Evolutionary conservation across 257 asterid genomes (phyloP), one percentile per base, ranked within the genome.

Genomic region (Solanum ossicruentum): DNA sequence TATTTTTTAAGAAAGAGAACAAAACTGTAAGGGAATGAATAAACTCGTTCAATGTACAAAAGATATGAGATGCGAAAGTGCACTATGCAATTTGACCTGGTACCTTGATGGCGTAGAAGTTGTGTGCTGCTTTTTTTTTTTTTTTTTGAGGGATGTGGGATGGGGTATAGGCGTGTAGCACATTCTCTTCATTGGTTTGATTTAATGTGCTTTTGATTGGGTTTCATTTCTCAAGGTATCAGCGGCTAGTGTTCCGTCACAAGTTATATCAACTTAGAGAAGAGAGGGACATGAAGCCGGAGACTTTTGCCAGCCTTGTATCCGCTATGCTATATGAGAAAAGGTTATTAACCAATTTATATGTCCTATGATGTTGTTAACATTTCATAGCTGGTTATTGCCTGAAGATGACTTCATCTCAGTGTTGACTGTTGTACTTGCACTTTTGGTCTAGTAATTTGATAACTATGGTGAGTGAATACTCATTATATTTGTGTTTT

Each of bases 241-340:
- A 96, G 71, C 89, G 94, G 51, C 98, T 96, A 58, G 92, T 92
- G 75, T 96, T 96, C 83, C 97, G 99, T n/a, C 98, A 94, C 89
- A 94, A 96, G 88, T 85, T 96, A 70, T 96, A 96, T 88, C 89
- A 96, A 86, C 93, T 96, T 41, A 88, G 98, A 84, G 99, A 96
- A 90, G 99, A 96, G 92, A 95, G 99, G 91, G 90, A 96, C 82
- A 95, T 96, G 98, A 96, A 93, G 92, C 98, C 99, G 39, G 99
- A 96, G 86, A 96, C 98, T 78, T 96, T 96, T 92, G 94, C 99
- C 26, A 96, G 97, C 92, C 98, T 96, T 72, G 98, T 96, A 32
- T 96, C 99, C 73, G 98, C 98, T 15, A 77, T 94, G 86, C 95
- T 92, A 60, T 96, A 94, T 61, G 98, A 96, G 92, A 94, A 94